Evolutionary conservation across 345 rosid genomes (phyloP).

Genomic region (Hevea brasiliensis): DNA sequence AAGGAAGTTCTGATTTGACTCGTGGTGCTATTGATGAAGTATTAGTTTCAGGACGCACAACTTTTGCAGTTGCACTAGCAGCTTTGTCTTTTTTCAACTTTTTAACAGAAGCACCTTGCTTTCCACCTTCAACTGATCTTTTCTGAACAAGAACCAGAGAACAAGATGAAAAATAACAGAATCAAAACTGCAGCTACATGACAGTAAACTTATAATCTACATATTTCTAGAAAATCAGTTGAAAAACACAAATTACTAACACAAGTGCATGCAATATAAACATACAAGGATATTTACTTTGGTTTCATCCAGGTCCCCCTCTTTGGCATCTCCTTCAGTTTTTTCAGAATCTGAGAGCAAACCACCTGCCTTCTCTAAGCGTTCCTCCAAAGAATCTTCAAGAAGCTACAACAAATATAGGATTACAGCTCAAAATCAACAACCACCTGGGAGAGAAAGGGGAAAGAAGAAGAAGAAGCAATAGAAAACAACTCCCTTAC

Average conservation of each 20-base stretch:
- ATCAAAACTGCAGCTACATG: background rate
- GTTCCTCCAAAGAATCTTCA: slow-evolving; percentile 89
- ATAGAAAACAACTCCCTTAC: no score
- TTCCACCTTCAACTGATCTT: slow-evolving; percentile 70
- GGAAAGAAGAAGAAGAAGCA: background rate
- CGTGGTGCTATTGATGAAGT: slow-evolving; percentile 53
- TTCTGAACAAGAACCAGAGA: slow-evolving; percentile 50
- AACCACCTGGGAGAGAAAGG: background rate
- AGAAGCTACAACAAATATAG: slow-evolving; percentile 55
- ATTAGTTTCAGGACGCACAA: slow-evolving; percentile 59
- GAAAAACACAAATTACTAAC: slow-evolving; percentile 1
- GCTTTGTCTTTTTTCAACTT: slow-evolving; percentile 88
- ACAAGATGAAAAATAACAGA: background rate
- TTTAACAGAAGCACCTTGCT: slow-evolving; percentile 86
- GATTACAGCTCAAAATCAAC: slow-evolving; percentile 4
- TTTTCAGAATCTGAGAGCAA: slow-evolving; percentile 80
- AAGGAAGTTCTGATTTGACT: slow-evolving; percentile 89
- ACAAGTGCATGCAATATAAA: background rate
- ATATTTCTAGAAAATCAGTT: background rate
- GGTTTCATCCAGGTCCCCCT: slow-evolving; percentile 73
- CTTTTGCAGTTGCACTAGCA: slow-evolving; percentile 63
- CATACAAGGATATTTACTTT: slow-evolving; percentile 50
- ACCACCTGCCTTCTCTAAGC: slow-evolving; percentile 74
- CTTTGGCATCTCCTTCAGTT: slow-evolving; percentile 78
- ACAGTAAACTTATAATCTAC: slow-evolving; percentile 5